Base-by-base conservation (phyloP, 1,284 basidiomycete genomes). In the Ustilago hordei region DNA sequence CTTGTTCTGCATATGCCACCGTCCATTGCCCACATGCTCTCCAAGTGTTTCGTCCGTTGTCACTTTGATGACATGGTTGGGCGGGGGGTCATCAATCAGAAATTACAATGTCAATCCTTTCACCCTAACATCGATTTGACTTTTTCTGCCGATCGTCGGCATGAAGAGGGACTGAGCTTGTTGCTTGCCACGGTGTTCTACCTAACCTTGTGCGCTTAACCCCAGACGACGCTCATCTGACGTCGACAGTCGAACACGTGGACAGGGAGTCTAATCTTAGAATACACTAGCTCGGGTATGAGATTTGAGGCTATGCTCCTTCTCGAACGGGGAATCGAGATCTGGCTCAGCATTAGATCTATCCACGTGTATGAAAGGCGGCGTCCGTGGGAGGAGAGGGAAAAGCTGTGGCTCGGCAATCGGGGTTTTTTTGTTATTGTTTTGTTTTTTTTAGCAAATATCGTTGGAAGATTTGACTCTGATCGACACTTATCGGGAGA, bases 331-430 rank as follows among this genome's bases (percentile, higher is more conserved):
- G 32, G 34, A 59, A 59, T 48, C 32, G 23, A 31, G 35, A n/a
- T 35, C 9, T n/a, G 13, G 55, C 17, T 28, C 39, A 19, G 6
- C 11, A 7, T 31, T 19, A 38, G 15, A 9, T 17, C 7, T 17
- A 5, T 19, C 57, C 57, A 60, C 45, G 57, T 60, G 55, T 48
- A 8, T 48, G 45, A 48, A 48, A 28, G 23, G 13, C 8, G n/a
- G n/a, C 2, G 8, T 19, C 23, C 23, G 9, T 19, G n/a, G 54
- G n/a, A 55, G 36, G 39, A 17, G 17, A 36, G 35, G 36, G 35
- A 36, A 19, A 11, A 4, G 34, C 32, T 12, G 48, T 23, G 39
- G 55, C 41, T 57, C 55, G 41, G 55, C 55, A 47, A 43, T 28
- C 19, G 15, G 54, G n/a, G n/a, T 2, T 35, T n/a, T n/a, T n/a